Evolutionary conservation across 2,329 filamentous ascomycete species (phyloP), one percentile per base, ranked within the genome.

Genomic region (Monosporascus sp.): DNA sequence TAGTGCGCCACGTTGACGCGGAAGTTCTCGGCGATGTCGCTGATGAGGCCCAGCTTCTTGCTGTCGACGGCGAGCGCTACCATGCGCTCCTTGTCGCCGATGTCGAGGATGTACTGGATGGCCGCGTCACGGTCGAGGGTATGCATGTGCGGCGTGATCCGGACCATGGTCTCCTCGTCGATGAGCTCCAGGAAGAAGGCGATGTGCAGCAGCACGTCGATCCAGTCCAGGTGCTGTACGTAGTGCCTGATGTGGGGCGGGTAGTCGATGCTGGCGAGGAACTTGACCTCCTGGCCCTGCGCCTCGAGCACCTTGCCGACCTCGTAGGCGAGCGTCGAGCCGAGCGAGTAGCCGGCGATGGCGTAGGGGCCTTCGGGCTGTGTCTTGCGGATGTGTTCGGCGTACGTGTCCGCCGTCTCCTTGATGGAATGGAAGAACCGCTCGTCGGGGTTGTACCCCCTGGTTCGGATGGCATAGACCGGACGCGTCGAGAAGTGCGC

Each of bases 311-410:
- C 45, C 57, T 79, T 79, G n/a, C 66, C 65, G 1, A 75, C 60
- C 56, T 79, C 76, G 54, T 76, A 80, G 0, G 73, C 71, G 0
- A 78, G 55, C 52, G 75, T 74, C 0, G 67, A 62, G 1, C 77
- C 76, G 52, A 73, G 76, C 2, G 68, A 73, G 59, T 79, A 79
- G 6, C 76, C 76, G 0, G 71, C 70, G 6, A 80, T 59, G 1
- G 72, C 72, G 55, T 80, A 80, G 0, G 77, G 77, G 0, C 77
- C 76, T 0, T 64, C 7, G 0, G 76, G 75, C 51, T 79, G 76
- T 1, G 54, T 53, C 5, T 51, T 19, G 34, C 70, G 69, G 50
- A 80, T 74, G 0, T 67, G 64, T 0, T 48, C 34, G 37, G 66
- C 58, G 59, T 79, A 80, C 0, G 61, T 69, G 3, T 55, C 51